Base-by-base conservation (phyloP, 768 basidiomycete genomes). In the Russula foetens region DNA sequence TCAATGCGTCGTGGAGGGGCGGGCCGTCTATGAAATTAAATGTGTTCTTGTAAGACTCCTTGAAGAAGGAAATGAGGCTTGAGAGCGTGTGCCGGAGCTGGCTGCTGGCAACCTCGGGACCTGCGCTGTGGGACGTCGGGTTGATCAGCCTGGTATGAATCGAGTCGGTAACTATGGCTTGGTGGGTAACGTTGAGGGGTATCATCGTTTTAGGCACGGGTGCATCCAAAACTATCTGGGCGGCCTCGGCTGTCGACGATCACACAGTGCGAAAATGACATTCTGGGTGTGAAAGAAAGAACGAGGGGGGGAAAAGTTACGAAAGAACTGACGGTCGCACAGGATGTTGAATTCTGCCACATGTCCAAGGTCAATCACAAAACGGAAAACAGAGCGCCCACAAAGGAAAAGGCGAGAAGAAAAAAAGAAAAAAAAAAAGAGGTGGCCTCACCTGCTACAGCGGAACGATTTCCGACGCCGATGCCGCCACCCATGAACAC, bases 401-500 rank as follows among this genome's bases (percentile, higher is more conserved):
- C n/a, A n/a, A n/a, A n/a, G n/a, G n/a, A n/a, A n/a, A n/a, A n/a
- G 33, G 24, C 28, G 19, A 55, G 21, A 21, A 15, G 21, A 53
- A 46, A 17, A 15, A n/a, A 4, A 28, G 19, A 51, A 31, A 51
- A 24, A n/a, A 49, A 11, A 24, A 62, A 49, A 55, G 73, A 47
- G 58, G n/a, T n/a, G 15, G 21, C 55, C 64, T 17, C 17, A 84
- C 84, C 84, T 67, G 90, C 90, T 12, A 83, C 85, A 15, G 91
- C 76, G 8, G 88, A 85, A 33, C 86, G 77, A 68, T 94, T 95
- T 0, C 92, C 92, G 24, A 90, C 69, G 9, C 92, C 92, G 29
- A 91, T 84, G 2, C 84, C 91, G n/a, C 92, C 92, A 12, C 92
- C 92, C 92, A 96, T 95, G 67, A 92, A 88, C 7, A 90, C 86